Base-by-base conservation (phyloP, 345 rosid species). In the Schrenkiella parvula region DNA sequence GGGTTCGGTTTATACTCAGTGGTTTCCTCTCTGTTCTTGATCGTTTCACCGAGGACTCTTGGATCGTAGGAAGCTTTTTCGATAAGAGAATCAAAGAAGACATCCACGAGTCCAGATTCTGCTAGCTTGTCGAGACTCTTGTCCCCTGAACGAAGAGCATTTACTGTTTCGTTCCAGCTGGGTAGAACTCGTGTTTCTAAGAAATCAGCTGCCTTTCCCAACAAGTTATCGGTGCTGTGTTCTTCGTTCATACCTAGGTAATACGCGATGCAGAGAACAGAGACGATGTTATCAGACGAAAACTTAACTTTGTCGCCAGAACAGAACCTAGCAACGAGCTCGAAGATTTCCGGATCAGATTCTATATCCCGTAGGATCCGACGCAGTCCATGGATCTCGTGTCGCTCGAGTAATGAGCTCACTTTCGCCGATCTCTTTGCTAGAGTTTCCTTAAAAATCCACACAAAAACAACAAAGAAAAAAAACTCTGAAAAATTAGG, bases 81-180 rank as follows among this genome's bases (percentile, higher is more conserved):
- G 18, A 87, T 26, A 3, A 93, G 80, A 46, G 91, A 81, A 42
- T 87, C 87, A 8, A 89, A 73, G 65, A 95, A 86, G 71, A 87
- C 75, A 50, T 85, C 85, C 0, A 89, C 53, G 55, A 93, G 65
- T 53, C 90, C 90, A 32, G 80, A 47, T 26, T 74, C 78, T 46
- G 35, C 57, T 23, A 85, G 87, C 60, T 72, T 84, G 55, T 78
- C 57, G 55, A 85, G 77, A 60, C 64, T 35, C 46, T 67, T 76
- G 6, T 75, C 84, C 0, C 80, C 73, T 0, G 75, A 76, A 25
- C 82, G 80, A 21, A 86, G 74, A 52, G 87, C 96, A 70, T 71
- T 91, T 34, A 93, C 78, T 11, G 87, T 86, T 71, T 89, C 87
- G 14, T 87, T 87, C 98, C 98, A 93, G 85, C 80, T 78, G 0